These are phyloP conservation scores for Mrakia gelida DNA, from an alignment of 768 basidiomycete genomes.

Conservation along the genomic window DNA sequence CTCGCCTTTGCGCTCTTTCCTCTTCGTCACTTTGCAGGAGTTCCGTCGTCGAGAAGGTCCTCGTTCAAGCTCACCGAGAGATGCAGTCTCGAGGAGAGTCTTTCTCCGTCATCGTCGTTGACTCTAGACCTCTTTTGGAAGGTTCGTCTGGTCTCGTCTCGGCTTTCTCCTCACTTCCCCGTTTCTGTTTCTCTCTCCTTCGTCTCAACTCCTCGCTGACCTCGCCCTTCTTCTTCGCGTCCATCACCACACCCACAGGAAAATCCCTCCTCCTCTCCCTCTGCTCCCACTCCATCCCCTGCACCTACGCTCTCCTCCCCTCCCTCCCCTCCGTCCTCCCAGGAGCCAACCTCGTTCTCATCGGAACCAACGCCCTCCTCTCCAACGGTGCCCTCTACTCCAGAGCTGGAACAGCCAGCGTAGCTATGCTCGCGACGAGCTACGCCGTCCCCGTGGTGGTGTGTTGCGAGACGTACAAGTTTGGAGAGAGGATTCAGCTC, in stretches of 20 bases:
- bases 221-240: background rate
- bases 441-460: slow-evolving; percentile 88
- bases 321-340: slow-evolving; percentile 58
- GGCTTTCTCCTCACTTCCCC: background rate
- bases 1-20: background rate
- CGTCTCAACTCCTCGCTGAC: background rate
- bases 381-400: slow-evolving; percentile 92
- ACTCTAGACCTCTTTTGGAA: slow-evolving; percentile 91
- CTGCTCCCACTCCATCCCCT: slow-evolving; percentile 65
- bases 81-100: slow-evolving; percentile 51
- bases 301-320: slow-evolving; percentile 87
- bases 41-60: slow-evolving; percentile 85
- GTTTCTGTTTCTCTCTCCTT: too few species aligned
- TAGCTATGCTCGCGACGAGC: slow-evolving; percentile 91
- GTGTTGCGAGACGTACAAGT: slow-evolving; percentile 98
- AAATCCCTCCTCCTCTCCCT: slow-evolving; percentile 70
- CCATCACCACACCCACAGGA: slow-evolving; percentile 54
- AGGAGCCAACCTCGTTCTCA: slow-evolving; percentile 74
- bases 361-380: slow-evolving; percentile 91
- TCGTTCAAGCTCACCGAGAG: slow-evolving; percentile 68
- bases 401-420: slow-evolving; percentile 88
- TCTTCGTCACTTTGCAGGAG: slow-evolving; percentile 55
- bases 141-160: slow-evolving; percentile 49
- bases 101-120: slow-evolving; percentile 88
- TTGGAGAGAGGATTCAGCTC: slow-evolving; percentile 82